Conservation (phyloP, 1,284 basidiomycete genomes). For the Farysia itapuensis region DNA sequence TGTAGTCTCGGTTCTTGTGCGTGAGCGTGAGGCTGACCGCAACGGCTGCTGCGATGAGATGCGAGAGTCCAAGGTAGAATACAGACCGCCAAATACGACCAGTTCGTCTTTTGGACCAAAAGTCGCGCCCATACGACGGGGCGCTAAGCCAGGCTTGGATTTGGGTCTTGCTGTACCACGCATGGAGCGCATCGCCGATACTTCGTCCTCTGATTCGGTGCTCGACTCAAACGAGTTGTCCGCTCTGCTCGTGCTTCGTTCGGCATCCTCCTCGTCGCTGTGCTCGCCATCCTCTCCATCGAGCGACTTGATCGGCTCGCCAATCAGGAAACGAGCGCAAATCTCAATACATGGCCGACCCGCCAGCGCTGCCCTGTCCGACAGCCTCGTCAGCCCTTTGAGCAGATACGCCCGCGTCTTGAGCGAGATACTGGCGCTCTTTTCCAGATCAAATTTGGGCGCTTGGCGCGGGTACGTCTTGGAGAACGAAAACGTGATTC, state of each 20-base stretch:
- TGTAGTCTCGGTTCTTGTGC: conserved; percentile 9
- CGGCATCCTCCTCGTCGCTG: conserved; percentile 6
- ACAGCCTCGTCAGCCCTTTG: conserved; percentile 22
- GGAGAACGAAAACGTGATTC: conserved; percentile 50
- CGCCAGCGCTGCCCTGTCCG: conserved; percentile 14
- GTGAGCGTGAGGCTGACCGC: conserved; percentile 3
- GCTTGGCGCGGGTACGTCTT: conserved; percentile 39
- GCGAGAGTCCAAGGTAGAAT: conserved; percentile 16
- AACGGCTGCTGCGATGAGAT: conserved; percentile 11
- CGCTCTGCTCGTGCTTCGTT: conserved; percentile 5
- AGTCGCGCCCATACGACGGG: conserved; percentile 28
- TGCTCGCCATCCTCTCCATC: conserved; percentile 9
- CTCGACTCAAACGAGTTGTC: conserved; percentile 7
- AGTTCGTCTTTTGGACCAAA: conserved; percentile 39
- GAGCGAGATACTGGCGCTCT: conserved; percentile 46
- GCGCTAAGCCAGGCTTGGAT: conserved; percentile 16
- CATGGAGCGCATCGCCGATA: conserved; percentile 12
- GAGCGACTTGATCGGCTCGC: conserved; percentile 41
- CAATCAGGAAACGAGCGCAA: conserved; percentile 42
- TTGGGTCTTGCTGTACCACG: conserved; percentile 1
- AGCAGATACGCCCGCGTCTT: conserved; percentile 51
- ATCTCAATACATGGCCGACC: conserved; percentile 36
- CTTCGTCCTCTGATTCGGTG: conserved; percentile 11
- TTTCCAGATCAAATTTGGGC: conserved; percentile 53
- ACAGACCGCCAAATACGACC: conserved; percentile 28